Base-by-base conservation (phyloP, 2,329 filamentous ascomycete species). In the Epichloe baconii region DNA sequence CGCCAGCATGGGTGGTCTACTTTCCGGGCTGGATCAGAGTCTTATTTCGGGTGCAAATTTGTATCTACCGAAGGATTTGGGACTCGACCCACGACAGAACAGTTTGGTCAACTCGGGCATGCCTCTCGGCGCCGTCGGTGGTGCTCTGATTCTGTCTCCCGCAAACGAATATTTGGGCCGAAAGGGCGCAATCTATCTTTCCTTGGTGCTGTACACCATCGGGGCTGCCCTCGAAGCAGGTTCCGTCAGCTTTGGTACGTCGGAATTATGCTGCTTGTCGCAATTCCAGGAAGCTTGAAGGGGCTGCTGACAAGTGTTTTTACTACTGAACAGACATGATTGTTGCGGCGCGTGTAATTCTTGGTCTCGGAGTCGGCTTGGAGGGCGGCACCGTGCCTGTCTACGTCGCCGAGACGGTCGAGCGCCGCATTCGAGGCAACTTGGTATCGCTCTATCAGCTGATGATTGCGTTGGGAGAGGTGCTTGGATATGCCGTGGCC, bases 361-460 rank as follows among this genome's bases (percentile, higher is more conserved):
- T 88, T 0, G 84, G 85, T 51, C 64, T 83, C 6, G 84, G 83
- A 57, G 81, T 88, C 48, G 84, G 84, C 66, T 72, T 87, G 2
- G 84, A 87, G 62, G 83, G 83, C 48, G 84, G 84, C 62, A 87
- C 83, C 0, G 83, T 87, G 4, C 83, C 83, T 0, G 80, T 87
- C 50, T 88, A 88, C 55, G 83, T 88, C 34, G 83, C 84, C 1
- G 84, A 88, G 65, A 83, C 80, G 0, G 83, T 86, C 43, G 81
- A 84, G 58, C 73, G 79, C 35, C 75, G 72, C 53, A 73, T 85
- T 23, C 78, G 84, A 58, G 84, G 84, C 57, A 87, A 87, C 63
- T 67, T 88, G 47, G 84, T 88, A 1, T 86, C 82, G 0, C 70
- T 87, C 0, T 88, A 87, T 63, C 85, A 88, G 61, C 79, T 87